Conservation (phyloP, 2,329 filamentous ascomycete species). For the Penicillium sp. region DNA sequence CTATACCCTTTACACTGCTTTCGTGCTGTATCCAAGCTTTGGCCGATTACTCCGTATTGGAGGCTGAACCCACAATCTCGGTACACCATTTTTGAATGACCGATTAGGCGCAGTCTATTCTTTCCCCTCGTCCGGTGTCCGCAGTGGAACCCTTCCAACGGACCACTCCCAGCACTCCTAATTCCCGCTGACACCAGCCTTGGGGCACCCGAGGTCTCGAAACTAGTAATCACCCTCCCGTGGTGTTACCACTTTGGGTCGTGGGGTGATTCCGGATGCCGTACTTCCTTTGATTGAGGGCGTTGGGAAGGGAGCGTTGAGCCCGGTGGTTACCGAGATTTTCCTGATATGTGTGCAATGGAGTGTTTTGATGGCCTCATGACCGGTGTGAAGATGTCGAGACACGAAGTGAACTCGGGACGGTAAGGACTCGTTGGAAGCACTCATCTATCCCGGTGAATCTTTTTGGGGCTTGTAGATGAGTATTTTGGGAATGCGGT, state of each 20-base stretch:
- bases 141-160: background rate
- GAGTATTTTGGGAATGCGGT: too few species aligned
- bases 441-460: conserved; percentile 11
- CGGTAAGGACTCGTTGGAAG: background rate
- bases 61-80: background rate
- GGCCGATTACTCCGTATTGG: too few species aligned
- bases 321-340: conserved; percentile 22
- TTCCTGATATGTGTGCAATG: background rate
- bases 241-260: conserved; percentile 8
- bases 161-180: conserved; percentile 17
- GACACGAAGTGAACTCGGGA: conserved; percentile 1
- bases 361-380: conserved; percentile 13
- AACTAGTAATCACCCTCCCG: background rate
- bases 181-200: conserved; percentile 20
- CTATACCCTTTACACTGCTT: background rate
- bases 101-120: conserved; percentile 8
- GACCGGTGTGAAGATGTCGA: conserved; percentile 3
- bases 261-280: conserved; percentile 31
- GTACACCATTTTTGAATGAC: too few species aligned
- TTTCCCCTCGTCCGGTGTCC: background rate
- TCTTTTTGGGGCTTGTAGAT: background rate
- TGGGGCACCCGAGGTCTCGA: background rate
- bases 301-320: background rate
- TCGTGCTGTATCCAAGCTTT: too few species aligned
- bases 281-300: conserved; percentile 17